Evolutionary conservation across 2,329 filamentous ascomycete species (phyloP), one percentile per base, ranked within the genome.

Genomic region (Thelonectria rubi): DNA sequence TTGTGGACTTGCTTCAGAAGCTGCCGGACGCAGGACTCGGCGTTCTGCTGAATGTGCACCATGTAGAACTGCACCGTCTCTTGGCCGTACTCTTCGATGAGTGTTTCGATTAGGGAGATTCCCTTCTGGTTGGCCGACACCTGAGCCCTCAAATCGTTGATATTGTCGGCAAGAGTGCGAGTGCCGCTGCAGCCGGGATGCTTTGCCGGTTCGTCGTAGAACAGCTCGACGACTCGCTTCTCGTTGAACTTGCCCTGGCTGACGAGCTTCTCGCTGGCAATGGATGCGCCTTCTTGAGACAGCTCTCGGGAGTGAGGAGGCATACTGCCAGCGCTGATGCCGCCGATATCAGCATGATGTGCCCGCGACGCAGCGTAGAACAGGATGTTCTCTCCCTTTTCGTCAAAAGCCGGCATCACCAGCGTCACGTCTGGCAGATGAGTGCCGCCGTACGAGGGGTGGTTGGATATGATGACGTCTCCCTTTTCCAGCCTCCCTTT

Each of bases 61-160:
- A 95, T 95, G 78, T 95, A 95, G 74, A 92, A 92, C 66, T 92
- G 89, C 1, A 95, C 92, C 0, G 91, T 90, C 3, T 89, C 82
- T 62, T 93, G 88, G 12, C 90, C 89, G 68, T 94, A 94, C 69
- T 95, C 92, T 17, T 86, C 84, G 65, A 95, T 93, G 2, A 95
- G 79, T 0, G 86, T 83, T 57, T 86, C 87, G 65, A 95, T 94
- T 20, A 95, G 80, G n/a, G 88, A 91, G 65, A 95, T 94, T 1
- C 92, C 92, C 67, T 94, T 94, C 70, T 93, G 90, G 70, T 95
- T 95, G 1, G 91, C 91, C 0, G 92, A 92, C 4, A 94, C 89
- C 72, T 94, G 92, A 0, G 92, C 92, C 74, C 93, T 92, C 20
- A 95, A 79, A 71, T 95, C 92, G 48, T 93, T 94, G 64, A 95